Conservation (phyloP, 345 rosid genomes). For the Syzygium aqueum region DNA sequence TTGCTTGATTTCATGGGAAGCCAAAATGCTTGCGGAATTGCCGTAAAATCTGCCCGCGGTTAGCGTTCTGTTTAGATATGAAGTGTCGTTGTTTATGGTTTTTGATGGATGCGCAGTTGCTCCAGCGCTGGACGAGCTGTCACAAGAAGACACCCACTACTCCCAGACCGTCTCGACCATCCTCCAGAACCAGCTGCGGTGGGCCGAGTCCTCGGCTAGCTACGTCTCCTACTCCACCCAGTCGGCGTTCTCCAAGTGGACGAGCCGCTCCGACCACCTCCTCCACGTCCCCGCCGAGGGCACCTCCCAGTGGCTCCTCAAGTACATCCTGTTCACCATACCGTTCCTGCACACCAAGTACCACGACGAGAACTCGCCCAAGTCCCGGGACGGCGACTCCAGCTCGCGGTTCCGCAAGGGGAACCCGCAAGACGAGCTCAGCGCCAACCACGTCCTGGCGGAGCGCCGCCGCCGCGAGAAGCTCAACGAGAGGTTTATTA, state of each 20-base stretch:
- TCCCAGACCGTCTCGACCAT: conserved; percentile 85
- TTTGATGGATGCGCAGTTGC: conserved; percentile 13
- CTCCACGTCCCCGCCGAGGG: conserved; percentile 24
- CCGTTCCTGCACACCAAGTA: conserved; percentile 63
- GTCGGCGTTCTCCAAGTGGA: conserved; percentile 77
- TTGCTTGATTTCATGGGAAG: not conserved
- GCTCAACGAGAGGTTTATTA: conserved; percentile 78
- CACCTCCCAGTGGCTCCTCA: conserved; percentile 74
- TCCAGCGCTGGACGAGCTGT: conserved; percentile 30
- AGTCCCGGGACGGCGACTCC: conserved; percentile 25
- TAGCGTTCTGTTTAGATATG: not conserved
- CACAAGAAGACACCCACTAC: conserved; percentile 67
- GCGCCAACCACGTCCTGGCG: conserved; percentile 84
- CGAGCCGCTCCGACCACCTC: conserved; percentile 20
- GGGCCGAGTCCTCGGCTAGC: conserved; percentile 37
- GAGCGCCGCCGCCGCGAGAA: conserved; percentile 96
- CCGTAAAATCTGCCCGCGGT: not conserved
- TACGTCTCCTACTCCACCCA: conserved; percentile 31
- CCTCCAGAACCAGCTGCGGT: conserved; percentile 51
- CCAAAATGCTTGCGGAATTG: not conserved
- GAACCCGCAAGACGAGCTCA: conserved; percentile 53
- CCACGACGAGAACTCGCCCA: conserved; percentile 51
- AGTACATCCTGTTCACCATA: conserved; percentile 64
- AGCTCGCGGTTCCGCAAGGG: conserved; percentile 29
- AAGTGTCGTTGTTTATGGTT: not conserved